A percentile compares a stretch with the other conserved stretches of the same genome.
Evolutionary conservation across 2,329 filamentous ascomycete genomes (phyloP).

Genomic region (Whalleya microplaca): DNA sequence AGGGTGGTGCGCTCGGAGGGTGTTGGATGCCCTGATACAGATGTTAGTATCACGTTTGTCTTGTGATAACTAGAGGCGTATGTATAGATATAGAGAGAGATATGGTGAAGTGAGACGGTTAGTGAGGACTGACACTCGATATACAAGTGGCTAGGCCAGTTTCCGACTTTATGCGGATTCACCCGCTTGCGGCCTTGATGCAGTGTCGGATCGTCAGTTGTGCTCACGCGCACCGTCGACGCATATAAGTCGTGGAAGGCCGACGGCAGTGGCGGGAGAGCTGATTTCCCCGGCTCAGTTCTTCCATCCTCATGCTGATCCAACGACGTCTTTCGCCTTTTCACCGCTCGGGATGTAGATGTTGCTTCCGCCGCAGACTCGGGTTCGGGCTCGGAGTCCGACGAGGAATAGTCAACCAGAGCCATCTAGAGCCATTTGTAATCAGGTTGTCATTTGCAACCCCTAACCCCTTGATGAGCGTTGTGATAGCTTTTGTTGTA

Average conservation of each 20-base stretch:
- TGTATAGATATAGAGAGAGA: background rate
- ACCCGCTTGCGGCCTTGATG: conserved; percentile 84
- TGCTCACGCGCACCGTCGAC: conserved; percentile 75
- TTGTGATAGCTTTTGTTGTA: background rate
- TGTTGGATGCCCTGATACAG: conserved; percentile 32
- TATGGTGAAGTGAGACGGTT: background rate
- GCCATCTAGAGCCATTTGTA: conserved; percentile 30
- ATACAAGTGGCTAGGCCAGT: conserved; percentile 93
- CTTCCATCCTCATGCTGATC: conserved; percentile 2
- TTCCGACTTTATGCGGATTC: conserved; percentile 82
- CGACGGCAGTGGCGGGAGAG: conserved; percentile 74
- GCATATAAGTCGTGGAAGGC: conserved; percentile 91
- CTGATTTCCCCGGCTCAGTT: conserved; percentile 12
- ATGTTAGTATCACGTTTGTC: background rate
- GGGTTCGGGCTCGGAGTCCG: conserved; percentile 29
- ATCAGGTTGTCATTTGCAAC: background rate
- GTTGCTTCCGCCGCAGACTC: conserved; percentile 10
- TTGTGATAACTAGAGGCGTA: conserved; percentile 2
- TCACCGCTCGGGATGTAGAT: conserved; percentile 17
- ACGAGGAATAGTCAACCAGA: conserved; percentile 46
- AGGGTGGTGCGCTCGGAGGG: conserved; percentile 52
- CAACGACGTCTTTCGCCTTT: conserved; percentile 32
- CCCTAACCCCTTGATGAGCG: background rate
- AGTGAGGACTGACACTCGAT: conserved; percentile 74
- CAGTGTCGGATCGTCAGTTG: conserved; percentile 78